A percentile compares a stretch with the other conserved stretches of the same genome.
phyloP scores from a whole-genome alignment of 2,329 filamentous ascomycete genomes.

The Phialophora tarda region DNA sequence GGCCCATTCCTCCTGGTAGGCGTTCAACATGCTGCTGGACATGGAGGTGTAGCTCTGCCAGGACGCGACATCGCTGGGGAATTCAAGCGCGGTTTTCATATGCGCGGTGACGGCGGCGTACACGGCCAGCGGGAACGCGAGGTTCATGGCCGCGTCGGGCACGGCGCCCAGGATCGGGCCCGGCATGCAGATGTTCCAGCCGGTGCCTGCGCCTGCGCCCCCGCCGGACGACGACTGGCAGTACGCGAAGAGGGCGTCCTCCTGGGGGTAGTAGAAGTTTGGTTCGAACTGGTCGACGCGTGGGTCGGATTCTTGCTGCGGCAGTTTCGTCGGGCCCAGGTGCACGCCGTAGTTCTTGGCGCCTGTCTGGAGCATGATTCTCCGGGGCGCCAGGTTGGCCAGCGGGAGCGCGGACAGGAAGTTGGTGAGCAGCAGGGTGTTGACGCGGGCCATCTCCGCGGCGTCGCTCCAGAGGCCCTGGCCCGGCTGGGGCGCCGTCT shows the following conservation, averaged over 20 bases:
- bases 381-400: conserved; percentile 51
- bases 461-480: conserved; percentile 56
- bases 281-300: conserved; percentile 50
- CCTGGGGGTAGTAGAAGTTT: conserved; percentile 63
- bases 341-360: conserved; percentile 61
- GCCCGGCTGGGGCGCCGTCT: conserved; percentile 54
- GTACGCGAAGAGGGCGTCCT: conserved; percentile 55
- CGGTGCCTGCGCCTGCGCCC: conserved; percentile 24
- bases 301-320: conserved; percentile 55
- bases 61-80: conserved; percentile 50
- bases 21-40: conserved; percentile 55
- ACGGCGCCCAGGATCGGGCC: conserved; percentile 58
- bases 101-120: conserved; percentile 56
- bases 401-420: conserved; percentile 54
- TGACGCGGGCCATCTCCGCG: conserved; percentile 57
- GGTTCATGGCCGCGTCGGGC: conserved; percentile 58
- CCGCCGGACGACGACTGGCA: conserved; percentile 45
- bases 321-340: conserved; percentile 52
- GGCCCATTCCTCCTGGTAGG: conserved; percentile 57
- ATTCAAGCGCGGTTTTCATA: conserved; percentile 49
- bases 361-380: conserved; percentile 58
- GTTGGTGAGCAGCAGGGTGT: conserved; percentile 53
- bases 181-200: conserved; percentile 55
- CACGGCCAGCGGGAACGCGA: conserved; percentile 54
- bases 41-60: conserved; percentile 53